A percentile compares a stretch with the other conserved stretches of the same genome.
These are phyloP conservation scores for Capsicum chinense DNA, from an alignment of 257 asterid species.

Conservation along the genomic window DNA sequence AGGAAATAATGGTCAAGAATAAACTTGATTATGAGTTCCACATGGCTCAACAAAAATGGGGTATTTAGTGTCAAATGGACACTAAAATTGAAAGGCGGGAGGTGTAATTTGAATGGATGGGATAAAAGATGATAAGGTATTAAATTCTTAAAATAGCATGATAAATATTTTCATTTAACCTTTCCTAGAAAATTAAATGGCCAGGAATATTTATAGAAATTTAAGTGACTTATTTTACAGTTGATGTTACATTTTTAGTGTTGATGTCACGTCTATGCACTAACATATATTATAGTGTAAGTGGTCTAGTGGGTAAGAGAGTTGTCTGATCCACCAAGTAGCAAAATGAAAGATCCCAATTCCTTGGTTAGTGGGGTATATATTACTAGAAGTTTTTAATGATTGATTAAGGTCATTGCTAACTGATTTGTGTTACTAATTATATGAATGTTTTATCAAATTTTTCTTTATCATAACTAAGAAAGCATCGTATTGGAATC, in stretches of 20 bases:
- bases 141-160: neutral
- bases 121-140: constrained; percentile 1
- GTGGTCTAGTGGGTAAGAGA: constrained; percentile 24
- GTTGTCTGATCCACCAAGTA: constrained; percentile 24
- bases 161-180: neutral
- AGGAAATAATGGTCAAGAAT: neutral
- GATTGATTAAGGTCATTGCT: constrained; percentile 16
- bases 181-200: constrained; percentile 8
- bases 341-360: neutral
- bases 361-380: constrained; percentile 24
- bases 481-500: neutral
- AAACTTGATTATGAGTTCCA: neutral
- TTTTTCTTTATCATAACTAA: neutral
- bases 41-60: neutral
- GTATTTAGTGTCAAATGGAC: neutral
- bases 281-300: constrained; percentile 3
- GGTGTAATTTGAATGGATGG: neutral
- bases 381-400: neutral
- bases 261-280: constrained; percentile 23
- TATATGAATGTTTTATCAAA: neutral
- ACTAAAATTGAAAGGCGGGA: neutral
- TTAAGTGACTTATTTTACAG: neutral
- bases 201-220: constrained; percentile 23
- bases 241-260: neutral
- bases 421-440: constrained; percentile 16